Evolutionary conservation across 345 rosid species (phyloP).

Genomic region (Carallia pectinifolia): DNA sequence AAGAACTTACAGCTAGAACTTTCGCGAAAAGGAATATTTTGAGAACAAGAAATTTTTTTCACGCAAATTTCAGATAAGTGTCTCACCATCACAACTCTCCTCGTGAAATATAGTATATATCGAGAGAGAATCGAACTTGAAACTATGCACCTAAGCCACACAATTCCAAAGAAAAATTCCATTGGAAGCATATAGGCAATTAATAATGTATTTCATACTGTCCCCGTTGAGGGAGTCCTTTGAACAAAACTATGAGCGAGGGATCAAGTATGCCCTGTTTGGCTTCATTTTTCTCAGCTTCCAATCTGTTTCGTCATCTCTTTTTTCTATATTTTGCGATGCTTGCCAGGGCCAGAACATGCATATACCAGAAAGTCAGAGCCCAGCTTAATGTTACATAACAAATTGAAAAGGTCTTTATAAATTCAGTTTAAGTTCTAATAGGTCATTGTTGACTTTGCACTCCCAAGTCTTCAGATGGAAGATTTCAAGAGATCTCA

Average conservation of each 20-base stretch:
- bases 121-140: no score
- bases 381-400: neutral
- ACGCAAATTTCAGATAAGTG: no score
- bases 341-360: neutral
- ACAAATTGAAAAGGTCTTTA: neutral
- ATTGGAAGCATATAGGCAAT: neutral
- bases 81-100: no score
- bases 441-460: neutral
- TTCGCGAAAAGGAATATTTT: neutral
- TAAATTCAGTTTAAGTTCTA: neutral
- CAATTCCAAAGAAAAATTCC: neutral
- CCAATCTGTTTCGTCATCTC: neutral
- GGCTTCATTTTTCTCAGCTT: constrained; percentile 13
- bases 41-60: no score
- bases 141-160: no score
- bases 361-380: neutral
- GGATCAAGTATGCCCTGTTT: constrained; percentile 9
- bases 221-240: constrained; percentile 15
- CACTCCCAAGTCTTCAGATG: neutral
- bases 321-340: constrained; percentile 7
- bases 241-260: constrained; percentile 9
- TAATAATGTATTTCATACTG: neutral
- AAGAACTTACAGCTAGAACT: neutral
- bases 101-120: no score
- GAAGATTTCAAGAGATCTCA: constrained; percentile 27